phyloP scores from a whole-genome alignment of 2,329 filamentous ascomycete species.

The Botrytis tulipae region DNA sequence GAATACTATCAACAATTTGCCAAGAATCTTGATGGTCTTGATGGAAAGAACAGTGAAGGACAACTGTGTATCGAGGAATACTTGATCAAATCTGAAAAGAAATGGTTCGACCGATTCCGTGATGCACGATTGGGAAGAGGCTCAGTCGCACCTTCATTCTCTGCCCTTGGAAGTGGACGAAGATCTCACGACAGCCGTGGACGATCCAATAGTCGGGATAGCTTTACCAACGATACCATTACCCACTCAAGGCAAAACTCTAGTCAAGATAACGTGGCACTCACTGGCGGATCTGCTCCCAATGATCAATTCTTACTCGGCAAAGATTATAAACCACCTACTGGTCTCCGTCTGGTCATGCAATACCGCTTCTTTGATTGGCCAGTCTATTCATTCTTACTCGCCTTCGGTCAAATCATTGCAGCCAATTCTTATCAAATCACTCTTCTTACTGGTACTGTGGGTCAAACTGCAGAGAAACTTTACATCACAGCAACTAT shows the following conservation, averaged over 20 bases:
- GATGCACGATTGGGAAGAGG: slow-evolving; percentile 15
- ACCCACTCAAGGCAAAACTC: slow-evolving; percentile 19
- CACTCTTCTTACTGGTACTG: slow-evolving; percentile 62
- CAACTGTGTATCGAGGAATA: slow-evolving; percentile 64
- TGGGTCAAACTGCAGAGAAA: slow-evolving; percentile 56
- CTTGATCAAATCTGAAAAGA: slow-evolving; percentile 62
- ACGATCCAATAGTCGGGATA: slow-evolving; percentile 13
- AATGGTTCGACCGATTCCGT: slow-evolving; percentile 61
- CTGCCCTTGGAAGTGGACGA: slow-evolving; percentile 36
- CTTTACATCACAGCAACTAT: slow-evolving; percentile 60
- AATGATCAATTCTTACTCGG: slow-evolving; percentile 51
- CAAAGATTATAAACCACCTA: slow-evolving; percentile 51
- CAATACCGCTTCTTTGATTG: slow-evolving; percentile 59
- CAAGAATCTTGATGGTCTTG: slow-evolving; percentile 53
- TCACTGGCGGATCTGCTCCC: slow-evolving; percentile 4
- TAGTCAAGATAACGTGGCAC: slow-evolving; percentile 18
- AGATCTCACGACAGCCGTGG: slow-evolving; percentile 42
- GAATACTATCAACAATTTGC: slow-evolving; percentile 60
- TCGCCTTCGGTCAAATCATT: slow-evolving; percentile 60
- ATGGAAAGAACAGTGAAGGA: slow-evolving; percentile 54
- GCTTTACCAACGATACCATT: slow-evolving; percentile 15
- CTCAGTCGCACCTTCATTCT: not conserved
- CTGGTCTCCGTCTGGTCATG: slow-evolving; percentile 54
- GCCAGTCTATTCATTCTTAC: slow-evolving; percentile 61
- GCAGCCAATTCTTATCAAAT: slow-evolving; percentile 67